Conservation (phyloP, 129 eudicot genomes). For the Arctium minus region DNA sequence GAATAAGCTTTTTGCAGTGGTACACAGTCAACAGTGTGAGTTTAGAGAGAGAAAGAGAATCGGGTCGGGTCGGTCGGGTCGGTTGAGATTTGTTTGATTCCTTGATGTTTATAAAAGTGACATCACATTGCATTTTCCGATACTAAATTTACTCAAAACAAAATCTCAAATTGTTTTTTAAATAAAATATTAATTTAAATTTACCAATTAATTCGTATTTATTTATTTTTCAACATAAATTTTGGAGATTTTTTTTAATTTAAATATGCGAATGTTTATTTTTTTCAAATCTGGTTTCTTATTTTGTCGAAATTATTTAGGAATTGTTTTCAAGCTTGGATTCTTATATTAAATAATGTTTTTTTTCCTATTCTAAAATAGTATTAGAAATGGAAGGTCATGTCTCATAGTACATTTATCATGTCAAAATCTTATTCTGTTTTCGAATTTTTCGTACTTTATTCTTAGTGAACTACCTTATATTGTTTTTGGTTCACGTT, state of each 20-base stretch:
- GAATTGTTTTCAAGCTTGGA: no score
- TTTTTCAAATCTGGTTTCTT: no score
- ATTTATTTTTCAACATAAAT: not conserved
- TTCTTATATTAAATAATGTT: no score
- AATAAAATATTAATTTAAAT: not conserved
- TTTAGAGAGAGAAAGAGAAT: not conserved
- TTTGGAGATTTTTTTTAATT: no score
- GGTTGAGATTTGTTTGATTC: slow-evolving; percentile 29
- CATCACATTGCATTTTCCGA: slow-evolving; percentile 38
- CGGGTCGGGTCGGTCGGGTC: not conserved
- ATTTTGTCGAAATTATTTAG: no score
- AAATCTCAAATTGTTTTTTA: not conserved
- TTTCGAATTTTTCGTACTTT: no score
- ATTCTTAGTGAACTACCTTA: no score
- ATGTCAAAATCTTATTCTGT: no score
- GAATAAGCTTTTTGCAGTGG: slow-evolving; percentile 35
- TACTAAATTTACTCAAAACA: not conserved
- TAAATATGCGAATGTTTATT: no score
- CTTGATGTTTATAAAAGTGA: slow-evolving; percentile 23
- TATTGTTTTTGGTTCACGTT: not conserved
- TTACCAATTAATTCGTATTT: not conserved
- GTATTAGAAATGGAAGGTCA: not conserved
- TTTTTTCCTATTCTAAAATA: no score
- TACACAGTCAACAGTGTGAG: slow-evolving; percentile 10
- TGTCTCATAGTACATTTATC: no score